phyloP scores from a whole-genome alignment of 805 yeast genomes.

The Vanderwaltozyma verrucispora region DNA sequence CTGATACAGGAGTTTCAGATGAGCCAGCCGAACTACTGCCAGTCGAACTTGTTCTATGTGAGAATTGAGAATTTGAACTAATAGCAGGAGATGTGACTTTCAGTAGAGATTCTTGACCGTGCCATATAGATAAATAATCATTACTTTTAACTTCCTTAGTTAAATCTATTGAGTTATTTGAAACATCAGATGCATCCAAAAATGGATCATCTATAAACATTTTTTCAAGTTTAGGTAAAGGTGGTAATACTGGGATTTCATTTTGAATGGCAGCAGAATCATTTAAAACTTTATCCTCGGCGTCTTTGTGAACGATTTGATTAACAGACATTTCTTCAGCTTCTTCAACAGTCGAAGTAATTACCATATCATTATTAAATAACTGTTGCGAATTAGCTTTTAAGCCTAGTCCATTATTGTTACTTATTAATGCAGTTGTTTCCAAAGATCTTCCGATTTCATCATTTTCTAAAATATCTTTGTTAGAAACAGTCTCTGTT shows the following conservation, averaged over 20 bases:
- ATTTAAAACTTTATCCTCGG: no score
- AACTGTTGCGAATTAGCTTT: no score
- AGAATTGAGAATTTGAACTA: slow-evolving; percentile 20
- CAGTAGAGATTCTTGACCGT: slow-evolving; percentile 17
- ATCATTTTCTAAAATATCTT: no score
- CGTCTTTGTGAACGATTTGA: no score
- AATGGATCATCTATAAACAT: slow-evolving; percentile 22
- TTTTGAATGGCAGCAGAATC: not conserved
- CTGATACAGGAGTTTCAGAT: not conserved
- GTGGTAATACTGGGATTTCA: slow-evolving; percentile 6
- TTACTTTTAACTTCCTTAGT: slow-evolving; percentile 11
- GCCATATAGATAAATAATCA: slow-evolving; percentile 26
- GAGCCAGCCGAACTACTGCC: slow-evolving; percentile 6
- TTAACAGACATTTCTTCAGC: no score
- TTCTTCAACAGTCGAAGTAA: no score
- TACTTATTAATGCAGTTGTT: no score
- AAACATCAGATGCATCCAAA: slow-evolving; percentile 15
- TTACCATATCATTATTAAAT: no score
- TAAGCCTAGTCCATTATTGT: no score
- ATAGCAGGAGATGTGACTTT: slow-evolving; percentile 15
- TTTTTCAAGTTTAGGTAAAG: slow-evolving; percentile 11
- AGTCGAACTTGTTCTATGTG: slow-evolving; percentile 14
- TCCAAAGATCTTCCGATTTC: no score
- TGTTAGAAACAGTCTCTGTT: no score
- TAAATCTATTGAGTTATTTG: slow-evolving; percentile 17